Evolutionary conservation across 768 basidiomycete genomes (phyloP).

Genomic region (Tephrocybe sp.): DNA sequence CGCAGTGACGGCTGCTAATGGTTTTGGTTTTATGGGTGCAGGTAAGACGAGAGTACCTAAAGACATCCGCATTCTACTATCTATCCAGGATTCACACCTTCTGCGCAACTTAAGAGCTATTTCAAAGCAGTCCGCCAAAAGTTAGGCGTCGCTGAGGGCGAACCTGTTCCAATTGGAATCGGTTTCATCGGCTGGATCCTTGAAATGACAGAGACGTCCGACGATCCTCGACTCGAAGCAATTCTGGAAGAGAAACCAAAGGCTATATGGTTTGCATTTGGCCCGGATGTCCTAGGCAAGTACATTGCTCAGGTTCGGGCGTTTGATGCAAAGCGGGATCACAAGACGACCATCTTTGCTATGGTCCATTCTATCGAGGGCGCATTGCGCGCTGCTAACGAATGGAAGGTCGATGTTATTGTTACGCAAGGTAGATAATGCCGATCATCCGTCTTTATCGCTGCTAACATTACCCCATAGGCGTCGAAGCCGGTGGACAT

Average conservation of each 20-base stretch:
- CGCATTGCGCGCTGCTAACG: slow-evolving; percentile 42
- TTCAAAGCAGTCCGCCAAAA: slow-evolving; percentile 32
- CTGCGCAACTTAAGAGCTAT: slow-evolving; percentile 32
- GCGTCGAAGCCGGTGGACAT: slow-evolving; percentile 50
- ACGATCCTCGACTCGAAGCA: slow-evolving; percentile 33
- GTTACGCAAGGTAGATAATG: slow-evolving; percentile 54
- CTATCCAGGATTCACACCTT: slow-evolving; percentile 32
- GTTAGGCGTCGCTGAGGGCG: slow-evolving; percentile 25
- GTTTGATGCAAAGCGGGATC: slow-evolving; percentile 31
- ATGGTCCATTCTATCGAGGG: slow-evolving; percentile 47
- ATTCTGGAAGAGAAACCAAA: slow-evolving; percentile 44
- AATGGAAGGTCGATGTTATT: slow-evolving; percentile 57
- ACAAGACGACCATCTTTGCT: slow-evolving; percentile 50
- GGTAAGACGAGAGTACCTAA: slow-evolving; percentile 31
- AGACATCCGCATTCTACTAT: neutral
- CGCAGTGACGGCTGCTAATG: slow-evolving; percentile 49
- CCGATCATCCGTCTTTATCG: neutral
- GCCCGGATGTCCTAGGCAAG: slow-evolving; percentile 36
- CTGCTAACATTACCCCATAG: slow-evolving; percentile 29
- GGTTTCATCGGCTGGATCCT: slow-evolving; percentile 58
- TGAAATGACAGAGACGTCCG: slow-evolving; percentile 33
- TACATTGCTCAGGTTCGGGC: slow-evolving; percentile 52
- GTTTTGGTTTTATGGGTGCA: slow-evolving; percentile 51
- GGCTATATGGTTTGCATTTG: slow-evolving; percentile 65
- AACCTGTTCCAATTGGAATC: slow-evolving; percentile 48